Evolutionary conservation across 2,329 filamentous ascomycete species (phyloP).

Genomic region (Aureobasidium namibiae): DNA sequence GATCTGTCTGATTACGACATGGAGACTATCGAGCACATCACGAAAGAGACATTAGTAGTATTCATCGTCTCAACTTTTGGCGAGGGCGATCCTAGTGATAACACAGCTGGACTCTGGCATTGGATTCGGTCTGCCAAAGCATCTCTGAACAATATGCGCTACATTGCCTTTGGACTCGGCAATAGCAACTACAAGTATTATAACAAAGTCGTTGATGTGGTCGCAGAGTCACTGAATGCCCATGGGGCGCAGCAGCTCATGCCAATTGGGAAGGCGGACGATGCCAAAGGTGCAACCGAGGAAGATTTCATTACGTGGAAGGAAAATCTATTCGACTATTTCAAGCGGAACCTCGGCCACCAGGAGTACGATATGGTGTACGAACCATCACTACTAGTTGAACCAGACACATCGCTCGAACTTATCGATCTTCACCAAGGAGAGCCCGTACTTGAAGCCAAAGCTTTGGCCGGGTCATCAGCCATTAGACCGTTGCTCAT

Average conservation of each 20-base stretch:
- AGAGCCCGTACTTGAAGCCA: conserved; percentile 16
- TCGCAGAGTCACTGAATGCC: conserved; percentile 25
- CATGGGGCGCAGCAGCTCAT: conserved; percentile 28
- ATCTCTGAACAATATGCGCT: conserved; percentile 24
- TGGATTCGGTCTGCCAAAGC: neutral
- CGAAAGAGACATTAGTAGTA: conserved; percentile 17
- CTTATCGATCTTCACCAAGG: conserved; percentile 23
- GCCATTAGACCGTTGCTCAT: conserved; percentile 22
- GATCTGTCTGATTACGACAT: conserved; percentile 42
- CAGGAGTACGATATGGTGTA: conserved; percentile 28
- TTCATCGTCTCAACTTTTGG: conserved; percentile 24
- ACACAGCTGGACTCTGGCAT: conserved; percentile 41
- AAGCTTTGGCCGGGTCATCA: conserved; percentile 3
- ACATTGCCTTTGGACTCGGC: conserved; percentile 69
- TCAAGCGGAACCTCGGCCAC: conserved; percentile 25
- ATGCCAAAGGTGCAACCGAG: conserved; percentile 33
- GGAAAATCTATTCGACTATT: conserved; percentile 25
- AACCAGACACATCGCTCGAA: conserved; percentile 19
- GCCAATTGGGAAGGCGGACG: conserved; percentile 31
- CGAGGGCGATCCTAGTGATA: conserved; percentile 31
- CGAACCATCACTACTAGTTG: conserved; percentile 25
- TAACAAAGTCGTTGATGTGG: conserved; percentile 34
- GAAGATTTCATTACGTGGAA: conserved; percentile 38
- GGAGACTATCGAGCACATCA: conserved; percentile 14
- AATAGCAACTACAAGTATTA: conserved; percentile 92